Base-by-base conservation (phyloP, 441 rosid species). In the Codiaeum variegatum region DNA sequence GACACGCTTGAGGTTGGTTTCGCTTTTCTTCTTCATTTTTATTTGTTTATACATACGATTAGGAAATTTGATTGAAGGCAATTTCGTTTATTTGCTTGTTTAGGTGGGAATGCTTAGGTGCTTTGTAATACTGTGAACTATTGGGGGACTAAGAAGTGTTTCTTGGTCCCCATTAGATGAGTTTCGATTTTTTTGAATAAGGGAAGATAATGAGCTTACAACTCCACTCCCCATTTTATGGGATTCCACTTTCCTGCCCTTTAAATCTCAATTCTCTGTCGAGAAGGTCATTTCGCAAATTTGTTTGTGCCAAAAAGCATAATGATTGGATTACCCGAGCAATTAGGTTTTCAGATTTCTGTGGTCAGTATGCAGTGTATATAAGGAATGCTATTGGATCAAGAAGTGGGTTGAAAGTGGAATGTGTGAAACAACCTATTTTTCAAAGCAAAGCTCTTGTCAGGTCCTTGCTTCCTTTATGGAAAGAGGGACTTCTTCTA, bases 111-210 rank as follows among this genome's bases (percentile, higher is more conserved):
- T 62, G 77, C 67, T 52, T 51, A 26, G 44, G 18, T 9, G 4
- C 18, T 5, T 52, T 18, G 26, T n/a, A 42, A 44, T 23, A 18
- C 42, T 69, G 75, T 79, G 74, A 69, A 62, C 60, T 69, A 69
- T 15, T 29, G 40, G 89, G 89, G 86, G 89, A 86, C 85, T 84
- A 66, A 86, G 90, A 81, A 81, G 74, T 31, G 66, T 61, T 85
- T 85, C 95, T 89, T 87, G 90, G 97, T 90, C 96, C 93, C 95
- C 90, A 73, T 72, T 84, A 79, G 78, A 85, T 85, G 96, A 86
- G 78, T 68, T 51, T 73, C 32, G 6, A 26, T 56, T 23, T 62
- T 70, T n/a, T 15, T 70, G 58, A 23, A 26, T 73, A 40, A 70
- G 74, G 79, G 70, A 72, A 13, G 70, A 87, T 76, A 79, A 93